Conservation (phyloP, 495 filamentous ascomycete species). For the Aspergillus asperescens region DNA sequence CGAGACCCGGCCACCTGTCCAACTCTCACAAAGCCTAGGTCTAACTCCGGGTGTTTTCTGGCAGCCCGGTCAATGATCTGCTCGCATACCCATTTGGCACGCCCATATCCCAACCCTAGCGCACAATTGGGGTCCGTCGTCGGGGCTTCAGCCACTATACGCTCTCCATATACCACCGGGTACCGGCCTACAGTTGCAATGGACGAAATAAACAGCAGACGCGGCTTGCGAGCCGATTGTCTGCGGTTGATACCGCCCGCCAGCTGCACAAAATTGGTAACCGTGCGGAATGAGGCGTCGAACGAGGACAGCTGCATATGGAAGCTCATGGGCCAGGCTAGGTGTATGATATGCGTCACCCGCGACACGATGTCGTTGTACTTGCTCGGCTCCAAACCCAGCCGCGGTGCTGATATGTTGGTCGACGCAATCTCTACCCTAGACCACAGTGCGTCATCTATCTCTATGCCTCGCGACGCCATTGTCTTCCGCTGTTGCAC, state of each 20-base stretch:
- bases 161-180: background rate
- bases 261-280: conserved; percentile 42
- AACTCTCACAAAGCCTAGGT: conserved; percentile 25
- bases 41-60: background rate
- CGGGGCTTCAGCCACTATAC: background rate
- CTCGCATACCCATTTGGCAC: conserved; percentile 9
- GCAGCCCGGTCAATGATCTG: background rate
- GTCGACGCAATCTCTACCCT: too few relatives aligned
- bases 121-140: background rate
- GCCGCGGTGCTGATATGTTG: too few relatives aligned
- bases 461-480: too few relatives aligned
- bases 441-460: too few relatives aligned
- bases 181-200: conserved; percentile 41
- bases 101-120: background rate
- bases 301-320: conserved; percentile 39
- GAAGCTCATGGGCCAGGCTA: conserved; percentile 52
- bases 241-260: conserved; percentile 18
- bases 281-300: conserved; percentile 41
- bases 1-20: conserved; percentile 48
- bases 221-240: background rate
- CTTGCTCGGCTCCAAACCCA: too few relatives aligned
- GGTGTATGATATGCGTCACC: conserved; percentile 52
- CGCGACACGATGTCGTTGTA: too few relatives aligned
- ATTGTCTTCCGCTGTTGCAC: too few relatives aligned
- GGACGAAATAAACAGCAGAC: conserved; percentile 43